phyloP scores from a whole-genome alignment of 768 basidiomycete species.

The Suillus subalutaceus region DNA sequence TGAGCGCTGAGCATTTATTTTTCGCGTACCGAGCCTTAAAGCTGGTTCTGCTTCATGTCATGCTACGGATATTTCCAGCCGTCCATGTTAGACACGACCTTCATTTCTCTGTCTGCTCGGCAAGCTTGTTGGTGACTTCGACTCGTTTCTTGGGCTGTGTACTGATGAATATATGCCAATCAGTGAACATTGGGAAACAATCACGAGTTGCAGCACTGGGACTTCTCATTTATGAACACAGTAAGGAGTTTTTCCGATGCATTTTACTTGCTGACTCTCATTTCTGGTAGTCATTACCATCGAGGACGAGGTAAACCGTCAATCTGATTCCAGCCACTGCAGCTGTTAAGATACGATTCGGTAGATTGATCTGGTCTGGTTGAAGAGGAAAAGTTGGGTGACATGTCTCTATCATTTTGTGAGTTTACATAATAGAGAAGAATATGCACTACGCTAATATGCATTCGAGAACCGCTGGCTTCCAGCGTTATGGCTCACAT shows the following conservation, averaged over 20 bases:
- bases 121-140: neutral
- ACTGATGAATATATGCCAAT: neutral
- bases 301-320: slow-evolving; percentile 12
- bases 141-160: neutral
- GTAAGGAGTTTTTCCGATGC: slow-evolving; percentile 2
- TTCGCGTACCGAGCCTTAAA: slow-evolving; percentile 1
- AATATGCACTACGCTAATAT: neutral
- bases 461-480: slow-evolving; percentile 15
- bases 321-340: neutral
- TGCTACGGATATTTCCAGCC: neutral
- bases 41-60: neutral
- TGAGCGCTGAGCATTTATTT: neutral
- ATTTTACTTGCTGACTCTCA: neutral
- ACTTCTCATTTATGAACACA: slow-evolving; percentile 18
- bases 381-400: slow-evolving; percentile 15
- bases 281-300: slow-evolving; percentile 11
- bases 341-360: neutral
- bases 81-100: neutral
- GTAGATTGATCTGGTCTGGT: slow-evolving; percentile 18
- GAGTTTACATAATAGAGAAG: neutral
- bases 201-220: slow-evolving; percentile 15
- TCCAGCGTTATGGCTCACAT: slow-evolving; percentile 10
- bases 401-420: slow-evolving; percentile 17
- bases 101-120: neutral
- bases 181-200: slow-evolving; percentile 15